Evolutionary conservation across 2,329 filamentous ascomycete species (phyloP), one percentile per base, ranked within the genome.

Genomic region (Fusarium sp.): DNA sequence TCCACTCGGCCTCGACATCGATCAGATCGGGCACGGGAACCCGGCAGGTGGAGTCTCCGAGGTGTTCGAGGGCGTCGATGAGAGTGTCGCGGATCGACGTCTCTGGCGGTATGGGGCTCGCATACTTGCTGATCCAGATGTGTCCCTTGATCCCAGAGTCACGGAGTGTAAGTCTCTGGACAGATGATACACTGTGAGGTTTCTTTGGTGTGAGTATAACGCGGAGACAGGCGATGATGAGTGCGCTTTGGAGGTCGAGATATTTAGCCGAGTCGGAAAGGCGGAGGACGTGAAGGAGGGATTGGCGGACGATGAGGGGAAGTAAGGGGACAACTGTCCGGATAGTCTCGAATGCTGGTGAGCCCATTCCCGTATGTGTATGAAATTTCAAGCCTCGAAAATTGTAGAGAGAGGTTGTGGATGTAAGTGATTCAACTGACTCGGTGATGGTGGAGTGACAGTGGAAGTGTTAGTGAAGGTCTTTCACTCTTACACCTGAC

Each of bases 81-180:
- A 93, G 71, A 2, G 82, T 80, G 39, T 89, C 81, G n/a, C 84
- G 78, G 12, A 88, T 72, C 38, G 80, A 84, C 69, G 72, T 82
- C 73, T 80, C 85, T 54, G 85, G 79, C 0, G 88, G 90, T 3
- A 78, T 77, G 0, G 86, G 84, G 13, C 92, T 78, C 1, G 83
- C 85, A 38, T 91, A 88, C 51, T 86, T 90, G 69, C 88, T 89
- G 24, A 96, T 82, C 93, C 93, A 97, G 64, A 95, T 87, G 40
- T 85, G 85, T 4, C 92, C 92, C 72, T 91, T 93, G 71, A 96
- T 80, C 0, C 86, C 87, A 0, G 84, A 84, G 50, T 91, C 89
- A 54, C 81, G 85, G 40, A 85, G 77, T 1, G 85, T 84, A n/a
- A 85, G 68, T 38, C 77, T 79, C 75, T 97, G 94, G 7, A 84